Percentiles rank a stretch among this genome's conserved stretches.
Evolutionary conservation across 2,329 filamentous ascomycete genomes (phyloP).

Genomic region (Fusarium algeriense): DNA sequence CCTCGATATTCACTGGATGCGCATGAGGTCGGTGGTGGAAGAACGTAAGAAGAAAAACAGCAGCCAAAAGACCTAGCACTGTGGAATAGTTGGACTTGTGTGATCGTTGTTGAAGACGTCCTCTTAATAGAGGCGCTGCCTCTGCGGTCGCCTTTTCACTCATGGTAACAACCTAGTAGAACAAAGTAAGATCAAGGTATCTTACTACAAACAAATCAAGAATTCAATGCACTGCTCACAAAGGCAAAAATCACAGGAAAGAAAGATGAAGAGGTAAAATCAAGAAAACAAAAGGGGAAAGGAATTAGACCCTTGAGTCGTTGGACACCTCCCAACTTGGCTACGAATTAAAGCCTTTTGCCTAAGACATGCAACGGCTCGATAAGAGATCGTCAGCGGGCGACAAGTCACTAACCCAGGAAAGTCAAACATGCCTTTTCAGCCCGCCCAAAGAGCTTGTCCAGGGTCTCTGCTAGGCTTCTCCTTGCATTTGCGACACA

Average conservation of each 20-base stretch:
- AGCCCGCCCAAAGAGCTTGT: slow-evolving; percentile 2
- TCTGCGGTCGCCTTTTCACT: slow-evolving; percentile 31
- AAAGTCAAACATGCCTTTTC: slow-evolving; percentile 10
- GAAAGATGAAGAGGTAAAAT: not conserved
- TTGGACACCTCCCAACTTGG: not conserved
- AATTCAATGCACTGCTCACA: not conserved
- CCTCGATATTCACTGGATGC: not conserved
- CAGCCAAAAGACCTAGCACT: slow-evolving; percentile 36
- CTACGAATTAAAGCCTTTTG: slow-evolving; percentile 26
- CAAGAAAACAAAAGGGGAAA: not conserved
- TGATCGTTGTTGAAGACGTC: slow-evolving; percentile 10
- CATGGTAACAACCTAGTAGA: slow-evolving; percentile 20
- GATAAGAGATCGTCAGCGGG: slow-evolving; percentile 28
- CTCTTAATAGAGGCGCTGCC: slow-evolving; percentile 29
- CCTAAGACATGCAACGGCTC: slow-evolving; percentile 32
- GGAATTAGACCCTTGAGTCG: slow-evolving; percentile 5
- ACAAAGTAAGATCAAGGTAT: not conserved
- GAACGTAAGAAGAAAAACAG: slow-evolving; percentile 36
- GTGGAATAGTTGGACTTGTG: slow-evolving; percentile 13
- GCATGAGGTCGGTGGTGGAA: slow-evolving; percentile 37
- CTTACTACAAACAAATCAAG: not conserved
- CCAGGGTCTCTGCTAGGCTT: not conserved
- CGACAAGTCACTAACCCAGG: not conserved
- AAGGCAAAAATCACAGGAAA: not conserved
- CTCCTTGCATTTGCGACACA: not conserved